phyloP scores from a whole-genome alignment of 2,329 filamentous ascomycete species.

The Coniochaeta sp. region DNA sequence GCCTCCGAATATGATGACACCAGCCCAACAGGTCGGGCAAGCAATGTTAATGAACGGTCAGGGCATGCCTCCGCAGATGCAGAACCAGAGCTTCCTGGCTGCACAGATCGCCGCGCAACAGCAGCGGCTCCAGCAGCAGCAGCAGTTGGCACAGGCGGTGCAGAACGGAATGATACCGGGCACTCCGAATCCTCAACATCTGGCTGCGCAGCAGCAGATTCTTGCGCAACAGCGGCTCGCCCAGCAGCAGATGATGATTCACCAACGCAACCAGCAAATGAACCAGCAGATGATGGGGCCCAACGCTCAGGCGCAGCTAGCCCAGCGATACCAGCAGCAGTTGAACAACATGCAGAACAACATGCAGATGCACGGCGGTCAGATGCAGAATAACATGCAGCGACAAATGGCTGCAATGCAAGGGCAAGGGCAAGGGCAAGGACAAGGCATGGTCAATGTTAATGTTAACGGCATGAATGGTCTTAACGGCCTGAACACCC shows the following conservation, averaged over 20 bases:
- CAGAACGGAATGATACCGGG: slow-evolving; percentile 33
- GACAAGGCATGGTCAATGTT: slow-evolving; percentile 32
- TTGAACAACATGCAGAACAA: slow-evolving; percentile 33
- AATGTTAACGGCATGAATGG: slow-evolving; percentile 25
- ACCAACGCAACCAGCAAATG: slow-evolving; percentile 20
- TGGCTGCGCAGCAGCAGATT: slow-evolving; percentile 24
- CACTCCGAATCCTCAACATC: slow-evolving; percentile 22
- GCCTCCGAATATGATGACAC: slow-evolving; percentile 47
- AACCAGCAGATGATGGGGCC: slow-evolving; percentile 22
- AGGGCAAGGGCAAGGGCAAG: slow-evolving; percentile 19
- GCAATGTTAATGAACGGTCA: slow-evolving; percentile 47
- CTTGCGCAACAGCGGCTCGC: slow-evolving; percentile 23
- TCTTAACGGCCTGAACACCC: slow-evolving; percentile 19
- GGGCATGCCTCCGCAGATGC: slow-evolving; percentile 28
- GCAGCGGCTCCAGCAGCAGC: slow-evolving; percentile 37
- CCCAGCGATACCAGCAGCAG: slow-evolving; percentile 35
- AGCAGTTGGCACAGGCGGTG: slow-evolving; percentile 25
- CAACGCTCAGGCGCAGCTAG: slow-evolving; percentile 29
- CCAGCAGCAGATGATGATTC: slow-evolving; percentile 30
- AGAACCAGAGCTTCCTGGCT: slow-evolving; percentile 28
- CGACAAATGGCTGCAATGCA: slow-evolving; percentile 22
- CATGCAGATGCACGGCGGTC: slow-evolving; percentile 15
- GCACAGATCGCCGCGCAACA: slow-evolving; percentile 40
- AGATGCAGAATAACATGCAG: slow-evolving; percentile 31
- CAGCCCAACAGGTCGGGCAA: slow-evolving; percentile 44